These are phyloP conservation scores for Thraustotheca clavata DNA, from an alignment of 352 stramenopile species.

Conservation along the genomic window DNA sequence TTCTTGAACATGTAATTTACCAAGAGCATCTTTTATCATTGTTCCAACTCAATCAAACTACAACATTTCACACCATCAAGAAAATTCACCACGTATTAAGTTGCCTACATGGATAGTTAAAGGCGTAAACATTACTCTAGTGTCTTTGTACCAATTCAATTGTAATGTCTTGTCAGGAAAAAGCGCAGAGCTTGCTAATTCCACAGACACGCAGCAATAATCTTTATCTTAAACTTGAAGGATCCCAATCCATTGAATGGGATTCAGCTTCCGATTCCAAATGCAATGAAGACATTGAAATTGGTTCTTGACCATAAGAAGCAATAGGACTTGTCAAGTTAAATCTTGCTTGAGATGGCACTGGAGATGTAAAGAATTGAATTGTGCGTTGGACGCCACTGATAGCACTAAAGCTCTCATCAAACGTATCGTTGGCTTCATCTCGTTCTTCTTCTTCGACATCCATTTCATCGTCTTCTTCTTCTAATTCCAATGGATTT, in stretches of 20 bases:
- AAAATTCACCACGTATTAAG: no score
- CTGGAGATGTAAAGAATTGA: conserved; percentile 7
- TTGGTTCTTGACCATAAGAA: background rate
- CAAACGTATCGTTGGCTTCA: background rate
- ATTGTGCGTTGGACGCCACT: conserved; percentile 14
- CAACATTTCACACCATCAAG: no score
- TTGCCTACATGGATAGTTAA: no score
- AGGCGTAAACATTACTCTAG: no score
- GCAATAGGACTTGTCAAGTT: background rate
- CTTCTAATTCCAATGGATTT: background rate
- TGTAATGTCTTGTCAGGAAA: no score
- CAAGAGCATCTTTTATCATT: no score
- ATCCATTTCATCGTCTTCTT: conserved; percentile 6
- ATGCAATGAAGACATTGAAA: background rate
- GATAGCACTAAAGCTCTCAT: background rate
- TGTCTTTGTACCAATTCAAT: no score
- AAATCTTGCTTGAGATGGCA: background rate
- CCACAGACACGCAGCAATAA: no score
- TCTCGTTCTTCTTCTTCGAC: conserved; percentile 16
- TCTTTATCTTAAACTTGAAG: background rate
- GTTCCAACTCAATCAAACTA: no score
- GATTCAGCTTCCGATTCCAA: background rate
- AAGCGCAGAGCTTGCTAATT: no score
- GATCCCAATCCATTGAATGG: background rate
- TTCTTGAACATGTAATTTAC: no score